Evolutionary conservation across 805 yeast genomes (phyloP), one percentile per base, ranked within the genome.

Genomic region (Pichia occidentalis): DNA sequence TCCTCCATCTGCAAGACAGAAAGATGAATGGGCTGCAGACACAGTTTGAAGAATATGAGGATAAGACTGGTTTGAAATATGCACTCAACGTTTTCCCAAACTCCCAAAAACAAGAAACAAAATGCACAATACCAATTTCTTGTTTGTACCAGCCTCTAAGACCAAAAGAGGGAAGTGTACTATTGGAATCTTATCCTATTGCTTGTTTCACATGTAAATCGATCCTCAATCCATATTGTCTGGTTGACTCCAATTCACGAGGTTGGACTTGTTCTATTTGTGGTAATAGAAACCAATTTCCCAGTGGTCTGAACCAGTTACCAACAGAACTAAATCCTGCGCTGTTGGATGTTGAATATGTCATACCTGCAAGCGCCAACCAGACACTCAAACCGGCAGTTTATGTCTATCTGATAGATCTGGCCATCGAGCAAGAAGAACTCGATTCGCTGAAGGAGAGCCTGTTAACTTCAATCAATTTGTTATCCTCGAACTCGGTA

Each of bases 11-110:
- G n/a, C n/a, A n/a, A n/a, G n/a, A n/a, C n/a, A n/a, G n/a, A n/a
- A n/a, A n/a, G n/a, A n/a, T n/a, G n/a, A n/a, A n/a, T n/a, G 3
- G 13, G 5, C 34, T 47, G 45, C 49, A 45, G 20, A 26, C 42
- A 12, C 44, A 46, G 17, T 72, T 74, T 48, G 78, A 73, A 50
- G 64, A 64, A 13, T 60, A 70, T 48, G 95, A 84, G 55, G 92
- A 84, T 54, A 55, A 60, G 37, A 81, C 82, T 48, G 92, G 92
- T 33, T 73, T 81, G 28, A 72, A 92, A 50, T 69, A 79, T 55
- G 69, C 88, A 6, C 84, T 92, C 87, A 81, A 79, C 53, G 61
- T 65, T 8, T 57, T 78, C 11, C 83, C 84, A 5, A 61, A 68
- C 29, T 63, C 75, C n/a, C 71, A 68, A 49, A 60, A 67, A 29